Conservation (phyloP, 2,329 filamentous ascomycete species). For the Rhinocladiella mackenziei region DNA sequence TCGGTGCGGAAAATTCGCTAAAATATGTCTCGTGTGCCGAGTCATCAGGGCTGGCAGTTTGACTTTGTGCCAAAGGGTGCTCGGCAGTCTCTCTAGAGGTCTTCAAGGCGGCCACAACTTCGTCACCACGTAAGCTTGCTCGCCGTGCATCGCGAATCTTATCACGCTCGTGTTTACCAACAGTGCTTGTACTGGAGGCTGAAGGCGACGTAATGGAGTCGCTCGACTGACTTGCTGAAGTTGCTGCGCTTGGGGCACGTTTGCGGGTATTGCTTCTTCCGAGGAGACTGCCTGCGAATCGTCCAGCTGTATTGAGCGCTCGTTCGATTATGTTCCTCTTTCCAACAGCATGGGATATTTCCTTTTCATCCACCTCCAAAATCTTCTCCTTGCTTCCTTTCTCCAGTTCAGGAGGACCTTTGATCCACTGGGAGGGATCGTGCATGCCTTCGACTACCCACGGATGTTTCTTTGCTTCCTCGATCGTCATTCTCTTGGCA, state of each 20-base stretch:
- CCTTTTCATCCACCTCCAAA: conserved; percentile 76
- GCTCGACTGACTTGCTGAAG: conserved; percentile 50
- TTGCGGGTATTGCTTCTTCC: conserved; percentile 36
- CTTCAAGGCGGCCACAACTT: conserved; percentile 51
- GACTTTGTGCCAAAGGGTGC: conserved; percentile 71
- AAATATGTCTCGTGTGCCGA: conserved; percentile 39
- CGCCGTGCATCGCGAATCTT: conserved; percentile 39
- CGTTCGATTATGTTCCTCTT: conserved; percentile 83
- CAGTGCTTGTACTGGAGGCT: conserved; percentile 53
- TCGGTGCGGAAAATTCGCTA: conserved; percentile 17
- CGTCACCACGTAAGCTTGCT: conserved; percentile 57
- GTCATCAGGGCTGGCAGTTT: conserved; percentile 64
- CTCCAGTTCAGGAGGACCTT: conserved; percentile 86
- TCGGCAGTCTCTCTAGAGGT: conserved; percentile 53
- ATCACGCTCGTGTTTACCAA: conserved; percentile 51
- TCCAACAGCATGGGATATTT: conserved; percentile 85
- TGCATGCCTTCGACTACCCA: conserved; percentile 81
- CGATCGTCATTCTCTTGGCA: conserved; percentile 77
- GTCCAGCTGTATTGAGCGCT: conserved; percentile 45
- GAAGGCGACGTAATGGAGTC: conserved; percentile 54
- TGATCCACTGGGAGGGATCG: conserved; percentile 77
- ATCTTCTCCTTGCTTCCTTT: conserved; percentile 76
- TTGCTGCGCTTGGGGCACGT: conserved; percentile 53
- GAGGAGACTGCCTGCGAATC: conserved; percentile 69
- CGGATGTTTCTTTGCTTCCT: conserved; percentile 87